Evolutionary conservation across 371 early-diverging fungal species (phyloP).

Genomic region (Saksenaea vasiformis): DNA sequence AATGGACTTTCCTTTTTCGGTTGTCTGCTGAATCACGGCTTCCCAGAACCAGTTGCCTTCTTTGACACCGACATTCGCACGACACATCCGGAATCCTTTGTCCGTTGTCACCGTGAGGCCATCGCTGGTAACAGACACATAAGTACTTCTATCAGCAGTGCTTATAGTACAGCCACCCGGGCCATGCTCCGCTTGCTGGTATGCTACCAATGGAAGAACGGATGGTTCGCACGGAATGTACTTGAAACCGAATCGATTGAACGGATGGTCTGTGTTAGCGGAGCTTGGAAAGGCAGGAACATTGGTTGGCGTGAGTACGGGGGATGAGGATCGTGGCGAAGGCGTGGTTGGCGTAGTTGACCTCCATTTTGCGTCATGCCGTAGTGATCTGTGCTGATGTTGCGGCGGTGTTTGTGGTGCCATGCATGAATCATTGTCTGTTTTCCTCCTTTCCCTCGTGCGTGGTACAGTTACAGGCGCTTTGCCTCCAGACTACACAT

Average conservation of each 20-base stretch:
- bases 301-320: slow-evolving; percentile 25
- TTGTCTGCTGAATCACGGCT: slow-evolving; percentile 53
- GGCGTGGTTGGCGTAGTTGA: slow-evolving; percentile 29
- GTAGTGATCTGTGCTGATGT: slow-evolving; percentile 48
- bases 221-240: slow-evolving; percentile 62
- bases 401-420: slow-evolving; percentile 22
- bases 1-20: slow-evolving; percentile 25
- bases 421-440: neutral
- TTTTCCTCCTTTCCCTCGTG: slow-evolving; percentile 23
- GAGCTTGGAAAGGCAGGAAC: slow-evolving; percentile 31
- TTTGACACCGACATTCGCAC: slow-evolving; percentile 67
- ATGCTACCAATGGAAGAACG: slow-evolving; percentile 51
- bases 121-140: slow-evolving; percentile 63
- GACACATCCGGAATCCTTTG: slow-evolving; percentile 70
- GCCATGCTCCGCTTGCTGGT: slow-evolving; percentile 56
- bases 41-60: slow-evolving; percentile 76
- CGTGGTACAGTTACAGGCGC: slow-evolving; percentile 18
- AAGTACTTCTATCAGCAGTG: slow-evolving; percentile 66
- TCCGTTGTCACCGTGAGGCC: slow-evolving; percentile 64
- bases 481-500: slow-evolving; percentile 14
- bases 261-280: slow-evolving; percentile 43
- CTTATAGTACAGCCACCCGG: slow-evolving; percentile 55
- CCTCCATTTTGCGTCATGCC: slow-evolving; percentile 19
- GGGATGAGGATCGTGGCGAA: slow-evolving; percentile 36
- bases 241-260: slow-evolving; percentile 62